These are phyloP conservation scores for Pseudogymnoascus sp. DNA, from an alignment of 2,329 filamentous ascomycete species.

Conservation along the genomic window DNA sequence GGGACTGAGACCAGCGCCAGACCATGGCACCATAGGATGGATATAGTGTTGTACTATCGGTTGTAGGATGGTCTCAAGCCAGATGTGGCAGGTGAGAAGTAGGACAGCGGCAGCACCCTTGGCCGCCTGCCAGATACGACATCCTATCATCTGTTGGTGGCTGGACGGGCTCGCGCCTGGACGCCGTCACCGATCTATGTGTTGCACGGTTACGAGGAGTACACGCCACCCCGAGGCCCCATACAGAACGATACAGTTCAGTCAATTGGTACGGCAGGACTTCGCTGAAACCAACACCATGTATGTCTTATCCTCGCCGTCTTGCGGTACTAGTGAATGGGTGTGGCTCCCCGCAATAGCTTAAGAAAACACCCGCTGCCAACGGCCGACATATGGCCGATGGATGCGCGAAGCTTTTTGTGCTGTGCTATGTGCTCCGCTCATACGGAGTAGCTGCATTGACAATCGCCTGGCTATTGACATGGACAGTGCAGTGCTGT, in stretches of 20 bases:
- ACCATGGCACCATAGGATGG: constrained; percentile 1
- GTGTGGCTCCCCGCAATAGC: not conserved
- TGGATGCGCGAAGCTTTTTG: not conserved
- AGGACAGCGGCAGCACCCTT: not conserved
- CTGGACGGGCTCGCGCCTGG: not conserved
- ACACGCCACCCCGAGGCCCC: not conserved
- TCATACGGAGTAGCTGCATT: not conserved
- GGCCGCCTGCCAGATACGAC: constrained; percentile 2
- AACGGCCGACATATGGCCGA: not conserved
- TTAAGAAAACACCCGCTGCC: not conserved
- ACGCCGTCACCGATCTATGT: not conserved
- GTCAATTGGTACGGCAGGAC: not conserved
- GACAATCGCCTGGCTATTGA: not conserved
- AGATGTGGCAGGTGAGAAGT: not conserved
- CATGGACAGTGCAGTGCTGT: not conserved
- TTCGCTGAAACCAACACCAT: not conserved
- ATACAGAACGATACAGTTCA: not conserved
- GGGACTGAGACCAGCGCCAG: not conserved
- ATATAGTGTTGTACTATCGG: not conserved
- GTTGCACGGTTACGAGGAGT: not conserved
- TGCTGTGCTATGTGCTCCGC: not conserved
- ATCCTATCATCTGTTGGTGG: not conserved
- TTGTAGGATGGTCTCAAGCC: not conserved
- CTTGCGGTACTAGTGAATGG: not conserved
- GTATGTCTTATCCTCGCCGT: not conserved